Conservation (phyloP, 371 early-diverging fungal species). For the Lichtheimia ornata region DNA sequence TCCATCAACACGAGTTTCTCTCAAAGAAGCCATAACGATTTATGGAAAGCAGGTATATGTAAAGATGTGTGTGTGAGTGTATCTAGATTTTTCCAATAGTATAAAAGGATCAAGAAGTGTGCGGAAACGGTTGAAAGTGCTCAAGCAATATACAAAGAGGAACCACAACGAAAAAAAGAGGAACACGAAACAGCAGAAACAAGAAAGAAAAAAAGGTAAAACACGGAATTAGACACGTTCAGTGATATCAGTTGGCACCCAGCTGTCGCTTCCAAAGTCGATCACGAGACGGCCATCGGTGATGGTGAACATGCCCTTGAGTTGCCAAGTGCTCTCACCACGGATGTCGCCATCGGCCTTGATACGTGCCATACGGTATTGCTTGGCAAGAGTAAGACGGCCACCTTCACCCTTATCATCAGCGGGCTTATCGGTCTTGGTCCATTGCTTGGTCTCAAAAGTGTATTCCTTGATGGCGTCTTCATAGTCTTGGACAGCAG, state of each 20-base stretch:
- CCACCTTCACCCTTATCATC: constrained; percentile 8
- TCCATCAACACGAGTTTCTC: no score
- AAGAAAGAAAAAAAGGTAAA: neutral
- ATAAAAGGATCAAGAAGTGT: no score
- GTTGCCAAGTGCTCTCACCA: constrained; percentile 34
- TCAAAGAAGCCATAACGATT: no score
- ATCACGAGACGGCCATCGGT: constrained; percentile 17
- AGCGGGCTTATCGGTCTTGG: constrained; percentile 12
- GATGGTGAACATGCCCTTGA: constrained; percentile 23
- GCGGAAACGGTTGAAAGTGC: no score
- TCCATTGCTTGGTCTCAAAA: constrained; percentile 31
- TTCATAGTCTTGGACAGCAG: constrained; percentile 24
- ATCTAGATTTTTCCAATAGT: no score
- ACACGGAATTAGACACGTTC: constrained; percentile 19
- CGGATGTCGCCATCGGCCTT: constrained; percentile 38
- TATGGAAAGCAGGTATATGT: no score
- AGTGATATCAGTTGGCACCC: constrained; percentile 26
- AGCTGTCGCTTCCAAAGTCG: constrained; percentile 20
- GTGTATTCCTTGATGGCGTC: constrained; percentile 25
- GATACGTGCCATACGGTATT: constrained; percentile 31
- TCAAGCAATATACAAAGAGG: no score
- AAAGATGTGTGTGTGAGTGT: no score
- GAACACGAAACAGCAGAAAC: neutral
- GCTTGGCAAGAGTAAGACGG: constrained; percentile 30
- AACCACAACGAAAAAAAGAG: no score